phyloP scores from a whole-genome alignment of 345 rosid species.

The Geranium brycei region DNA sequence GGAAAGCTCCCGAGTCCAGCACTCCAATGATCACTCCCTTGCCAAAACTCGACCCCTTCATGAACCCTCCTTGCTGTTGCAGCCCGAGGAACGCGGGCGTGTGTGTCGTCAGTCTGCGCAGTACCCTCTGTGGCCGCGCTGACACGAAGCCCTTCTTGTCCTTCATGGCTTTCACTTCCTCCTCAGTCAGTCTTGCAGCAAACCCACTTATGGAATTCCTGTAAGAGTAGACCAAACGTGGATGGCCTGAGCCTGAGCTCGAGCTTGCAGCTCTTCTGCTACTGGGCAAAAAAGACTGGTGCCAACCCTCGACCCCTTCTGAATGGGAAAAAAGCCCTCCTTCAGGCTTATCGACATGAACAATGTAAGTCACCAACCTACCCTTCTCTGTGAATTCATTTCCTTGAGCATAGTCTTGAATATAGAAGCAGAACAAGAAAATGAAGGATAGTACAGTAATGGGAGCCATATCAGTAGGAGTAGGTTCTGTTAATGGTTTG shows the following conservation, averaged over 20 bases:
- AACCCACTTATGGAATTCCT: constrained; percentile 23
- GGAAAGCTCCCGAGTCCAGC: constrained; percentile 36
- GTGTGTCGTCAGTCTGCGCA: constrained; percentile 34
- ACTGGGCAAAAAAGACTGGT: constrained; percentile 22
- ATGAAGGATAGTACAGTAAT: too few species aligned
- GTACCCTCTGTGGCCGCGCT: constrained; percentile 21
- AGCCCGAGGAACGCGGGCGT: constrained; percentile 38
- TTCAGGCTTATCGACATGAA: constrained; percentile 20
- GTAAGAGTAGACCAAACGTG: constrained; percentile 19
- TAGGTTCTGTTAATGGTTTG: too few species aligned
- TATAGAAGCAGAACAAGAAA: too few species aligned
- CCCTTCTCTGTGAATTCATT: too few species aligned
- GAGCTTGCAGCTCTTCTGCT: neutral
- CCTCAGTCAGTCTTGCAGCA: constrained; percentile 25
- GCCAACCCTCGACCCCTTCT: constrained; percentile 14
- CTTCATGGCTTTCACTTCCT: constrained; percentile 23
- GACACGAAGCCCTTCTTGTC: constrained; percentile 24
- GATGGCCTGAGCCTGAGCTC: constrained; percentile 6
- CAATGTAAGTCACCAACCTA: constrained; percentile 21
- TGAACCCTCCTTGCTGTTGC: constrained; percentile 17
- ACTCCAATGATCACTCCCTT: constrained; percentile 36
- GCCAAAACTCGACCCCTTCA: constrained; percentile 28
- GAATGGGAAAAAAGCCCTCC: constrained; percentile 3
- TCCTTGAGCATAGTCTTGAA: too few species aligned
- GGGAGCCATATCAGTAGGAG: too few species aligned